Percentiles rank a stretch among this genome's conserved stretches.
phyloP scores from a whole-genome alignment of 495 filamentous ascomycete genomes.

The Antarctomyces pellizariae region DNA sequence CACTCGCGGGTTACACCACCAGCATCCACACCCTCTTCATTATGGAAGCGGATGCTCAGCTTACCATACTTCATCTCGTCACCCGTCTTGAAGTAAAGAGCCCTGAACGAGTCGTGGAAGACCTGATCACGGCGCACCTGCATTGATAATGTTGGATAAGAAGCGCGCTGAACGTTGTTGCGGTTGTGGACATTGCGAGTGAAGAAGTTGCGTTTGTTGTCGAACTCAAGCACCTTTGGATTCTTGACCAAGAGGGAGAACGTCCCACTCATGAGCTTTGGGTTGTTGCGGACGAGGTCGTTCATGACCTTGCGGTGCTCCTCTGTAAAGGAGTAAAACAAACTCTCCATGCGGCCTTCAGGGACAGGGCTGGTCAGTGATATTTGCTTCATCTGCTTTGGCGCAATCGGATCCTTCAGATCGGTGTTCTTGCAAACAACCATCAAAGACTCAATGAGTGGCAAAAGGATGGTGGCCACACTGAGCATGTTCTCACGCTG shows the following conservation, averaged over 20 bases:
- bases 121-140: conserved; percentile 81
- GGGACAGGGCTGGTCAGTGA: conserved; percentile 53
- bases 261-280: conserved; percentile 93
- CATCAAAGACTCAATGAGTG: conserved; percentile 90
- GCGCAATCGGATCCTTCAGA: conserved; percentile 30
- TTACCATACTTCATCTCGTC: conserved; percentile 98
- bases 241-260: conserved; percentile 94
- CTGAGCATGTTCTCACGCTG: conserved; percentile 88
- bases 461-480: conserved; percentile 82
- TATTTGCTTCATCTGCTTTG: conserved; percentile 32
- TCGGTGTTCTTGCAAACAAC: conserved; percentile 96
- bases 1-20: conserved; percentile 96
- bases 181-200: conserved; percentile 74
- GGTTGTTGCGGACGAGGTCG: conserved; percentile 88
- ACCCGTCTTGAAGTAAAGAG: conserved; percentile 78
- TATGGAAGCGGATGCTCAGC: conserved; percentile 89
- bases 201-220: conserved; percentile 99
- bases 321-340: conserved; percentile 98
- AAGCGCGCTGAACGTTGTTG: conserved; percentile 27
- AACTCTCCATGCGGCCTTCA: conserved; percentile 58
- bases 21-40: conserved; percentile 93
- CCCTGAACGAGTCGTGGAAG: conserved; percentile 95
- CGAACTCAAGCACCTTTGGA: conserved; percentile 94
- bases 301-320: conserved; percentile 97
- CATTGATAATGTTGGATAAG: conserved; percentile 57